Evolutionary conservation across 2,329 filamentous ascomycete genomes (phyloP), one percentile per base, ranked within the genome.

Genomic region (Cercospora zeina): DNA sequence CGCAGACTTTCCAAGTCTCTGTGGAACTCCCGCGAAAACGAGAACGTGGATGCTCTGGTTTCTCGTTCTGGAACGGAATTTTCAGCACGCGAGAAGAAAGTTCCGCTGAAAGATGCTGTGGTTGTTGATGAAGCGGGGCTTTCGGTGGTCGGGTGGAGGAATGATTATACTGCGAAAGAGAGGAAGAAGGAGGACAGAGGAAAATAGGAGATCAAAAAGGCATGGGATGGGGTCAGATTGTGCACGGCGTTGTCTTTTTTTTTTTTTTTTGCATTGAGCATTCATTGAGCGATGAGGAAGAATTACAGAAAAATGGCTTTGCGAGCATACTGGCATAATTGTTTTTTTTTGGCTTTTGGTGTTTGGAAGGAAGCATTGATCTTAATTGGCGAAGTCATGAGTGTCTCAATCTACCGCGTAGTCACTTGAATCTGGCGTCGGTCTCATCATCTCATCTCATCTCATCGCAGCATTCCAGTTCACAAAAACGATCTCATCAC

Each of bases 121-220:
- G 21, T 53, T 16, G 30, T 57, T 3, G 54, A 57, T 13, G 54
- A 57, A 47, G 36, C 54, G 3, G 37, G 54, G 11, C 30, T 57
- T 6, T 57, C 54, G 11, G 37, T 57, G 9, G 24, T 47, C 1
- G 39, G 24, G 1, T 57, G 54, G 54, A 49, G 11, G 49, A 8
- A 27, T 34, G n/a, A n/a, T n/a, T 51, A 24, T 5, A 33, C 31
- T 16, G 49, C 49, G 27, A 27, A 31, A 6, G 19, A 19, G 49
- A 51, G 49, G 14, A 33, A 33, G 7, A 10, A 14, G 13, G 11
- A 19, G 14, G 24, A 27, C 5, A 5, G 37, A 14, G 5, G 13
- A n/a, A n/a, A n/a, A n/a, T n/a, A n/a, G n/a, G n/a, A n/a, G 24
- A 27, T 27, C 6, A 27, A 27, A 27, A 27, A 27, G 24, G 24